These are phyloP conservation scores for Botrytis aclada DNA, from an alignment of 2,329 filamentous ascomycete genomes.

Conservation along the genomic window DNA sequence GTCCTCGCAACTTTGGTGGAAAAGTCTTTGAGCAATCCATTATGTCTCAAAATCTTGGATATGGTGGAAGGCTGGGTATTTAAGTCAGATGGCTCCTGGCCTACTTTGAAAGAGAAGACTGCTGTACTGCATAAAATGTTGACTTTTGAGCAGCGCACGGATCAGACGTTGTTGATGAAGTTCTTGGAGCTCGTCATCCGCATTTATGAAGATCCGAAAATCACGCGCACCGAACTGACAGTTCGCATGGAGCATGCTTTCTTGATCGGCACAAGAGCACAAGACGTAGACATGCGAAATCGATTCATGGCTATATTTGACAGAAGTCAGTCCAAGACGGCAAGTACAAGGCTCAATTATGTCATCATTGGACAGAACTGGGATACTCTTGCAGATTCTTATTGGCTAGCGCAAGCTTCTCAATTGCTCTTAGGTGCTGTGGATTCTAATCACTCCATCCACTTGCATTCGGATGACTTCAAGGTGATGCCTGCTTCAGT, in stretches of 20 bases:
- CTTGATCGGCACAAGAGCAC: constrained; percentile 87
- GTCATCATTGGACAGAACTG: constrained; percentile 91
- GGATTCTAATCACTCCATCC: constrained; percentile 75
- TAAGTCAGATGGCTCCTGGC: constrained; percentile 89
- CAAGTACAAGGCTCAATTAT: constrained; percentile 83
- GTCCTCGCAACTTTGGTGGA: constrained; percentile 93
- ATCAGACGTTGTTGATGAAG: constrained; percentile 82
- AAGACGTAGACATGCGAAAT: constrained; percentile 95
- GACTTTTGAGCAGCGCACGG: constrained; percentile 81
- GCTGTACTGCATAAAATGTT: constrained; percentile 99
- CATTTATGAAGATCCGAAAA: constrained; percentile 97
- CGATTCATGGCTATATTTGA: constrained; percentile 97
- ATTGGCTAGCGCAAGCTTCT: constrained; percentile 94
- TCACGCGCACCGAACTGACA: constrained; percentile 90
- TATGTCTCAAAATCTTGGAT: constrained; percentile 88
- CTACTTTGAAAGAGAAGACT: constrained; percentile 97
- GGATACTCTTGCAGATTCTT: constrained; percentile 91
- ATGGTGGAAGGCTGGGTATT: constrained; percentile 98
- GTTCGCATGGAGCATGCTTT: constrained; percentile 98
- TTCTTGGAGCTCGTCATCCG: constrained; percentile 95
- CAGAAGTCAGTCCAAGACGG: constrained; percentile 87
- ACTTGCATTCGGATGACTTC: constrained; percentile 82
- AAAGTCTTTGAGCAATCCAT: constrained; percentile 79
- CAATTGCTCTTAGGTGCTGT: constrained; percentile 89
- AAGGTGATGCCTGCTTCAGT: constrained; percentile 70